Evolutionary conservation across 2,329 filamentous ascomycete genomes (phyloP).

Genomic region (Fusarium floridanum): DNA sequence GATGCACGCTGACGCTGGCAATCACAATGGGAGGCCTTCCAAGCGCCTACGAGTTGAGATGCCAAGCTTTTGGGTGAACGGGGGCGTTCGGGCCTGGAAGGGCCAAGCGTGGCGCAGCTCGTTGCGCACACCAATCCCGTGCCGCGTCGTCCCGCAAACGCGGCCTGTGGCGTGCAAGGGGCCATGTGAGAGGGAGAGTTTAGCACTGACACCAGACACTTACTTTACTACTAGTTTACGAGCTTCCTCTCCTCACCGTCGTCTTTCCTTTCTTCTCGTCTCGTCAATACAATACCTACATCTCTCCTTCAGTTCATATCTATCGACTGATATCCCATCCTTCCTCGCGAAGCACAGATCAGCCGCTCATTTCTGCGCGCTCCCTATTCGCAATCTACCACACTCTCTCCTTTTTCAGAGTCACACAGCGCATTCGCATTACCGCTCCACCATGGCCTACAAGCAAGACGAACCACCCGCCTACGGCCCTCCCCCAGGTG

Average conservation of each 20-base stretch:
- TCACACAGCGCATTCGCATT: constrained; percentile 6
- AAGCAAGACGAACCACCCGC: constrained; percentile 65
- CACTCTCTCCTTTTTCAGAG: constrained; percentile 10
- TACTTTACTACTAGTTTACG: constrained; percentile 18
- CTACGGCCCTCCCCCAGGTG: constrained; percentile 56
- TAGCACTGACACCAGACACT: constrained; percentile 32
- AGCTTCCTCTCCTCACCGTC: constrained; percentile 25
- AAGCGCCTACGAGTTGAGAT: constrained; percentile 10
- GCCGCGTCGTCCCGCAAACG: constrained; percentile 45
- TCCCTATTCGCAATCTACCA: neutral
- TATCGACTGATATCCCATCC: constrained; percentile 11
- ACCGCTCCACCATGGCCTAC: constrained; percentile 43
- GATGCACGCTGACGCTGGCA: neutral
- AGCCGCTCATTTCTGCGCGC: constrained; percentile 5
- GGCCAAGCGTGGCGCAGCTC: constrained; percentile 54
- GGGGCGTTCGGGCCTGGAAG: constrained; percentile 20
- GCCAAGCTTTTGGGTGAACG: constrained; percentile 28
- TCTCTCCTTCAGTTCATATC: constrained; percentile 12
- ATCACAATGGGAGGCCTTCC: neutral
- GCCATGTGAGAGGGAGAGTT: constrained; percentile 46
- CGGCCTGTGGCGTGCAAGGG: constrained; percentile 43
- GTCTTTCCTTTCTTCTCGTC: constrained; percentile 15
- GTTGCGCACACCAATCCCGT: constrained; percentile 29
- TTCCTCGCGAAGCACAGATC: neutral
- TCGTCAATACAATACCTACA: constrained; percentile 20